Evolutionary conservation across 495 filamentous ascomycete species (phyloP).

Genomic region (Cryomyces minteri): DNA sequence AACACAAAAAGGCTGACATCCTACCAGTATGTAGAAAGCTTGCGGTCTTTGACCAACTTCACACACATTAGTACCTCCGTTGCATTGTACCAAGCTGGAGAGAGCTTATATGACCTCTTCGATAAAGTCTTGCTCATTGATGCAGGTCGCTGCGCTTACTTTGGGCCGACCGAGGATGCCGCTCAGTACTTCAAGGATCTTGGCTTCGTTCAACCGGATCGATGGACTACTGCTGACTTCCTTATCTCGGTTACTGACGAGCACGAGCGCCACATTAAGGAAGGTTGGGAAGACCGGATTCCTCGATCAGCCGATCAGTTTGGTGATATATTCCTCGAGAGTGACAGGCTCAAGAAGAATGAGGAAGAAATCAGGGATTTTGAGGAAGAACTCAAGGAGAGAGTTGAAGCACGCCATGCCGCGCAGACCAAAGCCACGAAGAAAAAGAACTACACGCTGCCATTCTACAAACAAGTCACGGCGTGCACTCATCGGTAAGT

Average conservation of each 20-base stretch:
- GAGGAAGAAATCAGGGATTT: constrained; percentile 24
- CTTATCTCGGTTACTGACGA: constrained; percentile 48
- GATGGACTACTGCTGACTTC: constrained; percentile 53
- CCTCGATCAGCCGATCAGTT: constrained; percentile 43
- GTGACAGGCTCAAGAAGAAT: constrained; percentile 16
- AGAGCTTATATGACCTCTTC: constrained; percentile 48
- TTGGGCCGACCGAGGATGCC: constrained; percentile 36
- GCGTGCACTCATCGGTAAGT: constrained; percentile 34
- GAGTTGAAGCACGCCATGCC: constrained; percentile 27
- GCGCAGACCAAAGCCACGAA: constrained; percentile 28
- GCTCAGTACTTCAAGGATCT: constrained; percentile 43
- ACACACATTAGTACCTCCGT: constrained; percentile 39
- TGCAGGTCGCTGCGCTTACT: constrained; percentile 46
- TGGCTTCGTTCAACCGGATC: constrained; percentile 38
- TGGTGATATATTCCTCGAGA: constrained; percentile 31
- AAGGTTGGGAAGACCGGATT: constrained; percentile 40
- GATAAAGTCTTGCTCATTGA: constrained; percentile 56
- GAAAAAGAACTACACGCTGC: constrained; percentile 48
- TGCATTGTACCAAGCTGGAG: constrained; percentile 55
- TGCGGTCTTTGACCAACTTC: constrained; percentile 45
- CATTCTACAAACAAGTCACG: constrained; percentile 46
- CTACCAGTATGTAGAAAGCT: constrained; percentile 36
- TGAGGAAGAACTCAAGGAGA: constrained; percentile 28
- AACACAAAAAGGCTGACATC: too few relatives aligned
- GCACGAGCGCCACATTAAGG: constrained; percentile 36